Percentiles rank a stretch among this genome's conserved stretches.
phyloP scores from a whole-genome alignment of 129 eudicot species.

The Pulicaria dysenterica region DNA sequence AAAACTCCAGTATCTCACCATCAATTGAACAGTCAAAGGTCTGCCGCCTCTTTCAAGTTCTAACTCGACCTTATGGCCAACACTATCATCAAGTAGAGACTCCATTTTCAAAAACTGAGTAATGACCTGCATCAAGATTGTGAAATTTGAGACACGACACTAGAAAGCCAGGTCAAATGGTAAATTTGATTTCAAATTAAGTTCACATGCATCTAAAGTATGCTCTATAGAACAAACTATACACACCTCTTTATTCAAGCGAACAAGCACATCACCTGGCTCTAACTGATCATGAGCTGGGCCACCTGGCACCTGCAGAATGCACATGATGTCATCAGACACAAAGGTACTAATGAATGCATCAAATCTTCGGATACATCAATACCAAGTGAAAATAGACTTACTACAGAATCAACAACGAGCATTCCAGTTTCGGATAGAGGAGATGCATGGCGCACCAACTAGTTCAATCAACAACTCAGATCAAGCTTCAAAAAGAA shows the following conservation, averaged over 20 bases:
- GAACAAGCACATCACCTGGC: constrained; percentile 93
- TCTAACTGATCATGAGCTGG: constrained; percentile 85
- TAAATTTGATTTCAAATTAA: background rate
- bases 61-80: constrained; percentile 64
- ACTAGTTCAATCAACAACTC: constrained; percentile 43
- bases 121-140: constrained; percentile 58
- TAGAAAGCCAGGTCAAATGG: background rate
- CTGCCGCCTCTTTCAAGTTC: constrained; percentile 92
- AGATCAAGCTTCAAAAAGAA: constrained; percentile 7
- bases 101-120: constrained; percentile 94
- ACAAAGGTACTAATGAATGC: constrained; percentile 13
- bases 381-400: constrained; percentile 20
- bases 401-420: constrained; percentile 92
- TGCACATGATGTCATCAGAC: constrained; percentile 15
- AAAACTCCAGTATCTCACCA: constrained; percentile 20
- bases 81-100: constrained; percentile 79
- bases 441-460: constrained; percentile 93
- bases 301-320: constrained; percentile 90
- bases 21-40: constrained; percentile 66
- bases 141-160: background rate
- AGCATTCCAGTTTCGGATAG: constrained; percentile 98
- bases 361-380: constrained; percentile 11
- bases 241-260: constrained; percentile 71
- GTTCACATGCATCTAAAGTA: constrained; percentile 9
- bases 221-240: background rate